Evolutionary conservation across 2,329 filamentous ascomycete genomes (phyloP).

Genomic region (Ascomycota sp.): DNA sequence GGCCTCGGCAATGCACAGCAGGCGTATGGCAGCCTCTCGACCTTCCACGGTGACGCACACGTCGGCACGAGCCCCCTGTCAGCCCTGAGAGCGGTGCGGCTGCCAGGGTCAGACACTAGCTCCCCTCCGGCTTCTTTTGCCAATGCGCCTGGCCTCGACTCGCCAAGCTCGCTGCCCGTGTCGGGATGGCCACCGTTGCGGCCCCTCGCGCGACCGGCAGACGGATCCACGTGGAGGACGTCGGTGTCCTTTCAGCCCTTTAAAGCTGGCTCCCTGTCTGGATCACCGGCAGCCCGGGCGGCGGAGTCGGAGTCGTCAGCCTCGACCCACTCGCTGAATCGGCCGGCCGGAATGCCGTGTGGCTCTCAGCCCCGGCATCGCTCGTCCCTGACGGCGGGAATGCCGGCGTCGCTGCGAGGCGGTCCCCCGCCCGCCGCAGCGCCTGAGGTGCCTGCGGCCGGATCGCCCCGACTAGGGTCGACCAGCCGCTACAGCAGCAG

Average conservation of each 20-base stretch:
- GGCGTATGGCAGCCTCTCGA: slow-evolving; percentile 76
- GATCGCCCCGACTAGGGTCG: slow-evolving; percentile 59
- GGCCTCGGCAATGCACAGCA: slow-evolving; percentile 44
- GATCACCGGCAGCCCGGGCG: slow-evolving; percentile 45
- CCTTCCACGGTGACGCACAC: slow-evolving; percentile 63
- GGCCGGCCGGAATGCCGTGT: slow-evolving; percentile 24
- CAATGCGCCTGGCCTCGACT: slow-evolving; percentile 21
- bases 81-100: slow-evolving; percentile 50
- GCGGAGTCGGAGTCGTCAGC: slow-evolving; percentile 29
- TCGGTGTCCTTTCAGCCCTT: slow-evolving; percentile 90
- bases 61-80: slow-evolving; percentile 74
- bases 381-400: slow-evolving; percentile 53
- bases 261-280: slow-evolving; percentile 87
- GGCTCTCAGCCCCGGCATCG: slow-evolving; percentile 37
- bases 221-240: slow-evolving; percentile 43
- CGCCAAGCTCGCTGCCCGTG: slow-evolving; percentile 33
- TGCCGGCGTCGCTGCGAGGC: slow-evolving; percentile 51
- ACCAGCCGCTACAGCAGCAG: slow-evolving; percentile 84
- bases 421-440: slow-evolving; percentile 40
- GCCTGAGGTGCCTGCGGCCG: slow-evolving; percentile 44
- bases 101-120: slow-evolving; percentile 38
- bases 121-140: slow-evolving; percentile 35
- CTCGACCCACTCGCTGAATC: slow-evolving; percentile 32
- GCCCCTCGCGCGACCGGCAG: slow-evolving; percentile 22
- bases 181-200: slow-evolving; percentile 9